Conservation (phyloP, 148 eudicot genomes). For the Rhododendron kiyosumense region DNA sequence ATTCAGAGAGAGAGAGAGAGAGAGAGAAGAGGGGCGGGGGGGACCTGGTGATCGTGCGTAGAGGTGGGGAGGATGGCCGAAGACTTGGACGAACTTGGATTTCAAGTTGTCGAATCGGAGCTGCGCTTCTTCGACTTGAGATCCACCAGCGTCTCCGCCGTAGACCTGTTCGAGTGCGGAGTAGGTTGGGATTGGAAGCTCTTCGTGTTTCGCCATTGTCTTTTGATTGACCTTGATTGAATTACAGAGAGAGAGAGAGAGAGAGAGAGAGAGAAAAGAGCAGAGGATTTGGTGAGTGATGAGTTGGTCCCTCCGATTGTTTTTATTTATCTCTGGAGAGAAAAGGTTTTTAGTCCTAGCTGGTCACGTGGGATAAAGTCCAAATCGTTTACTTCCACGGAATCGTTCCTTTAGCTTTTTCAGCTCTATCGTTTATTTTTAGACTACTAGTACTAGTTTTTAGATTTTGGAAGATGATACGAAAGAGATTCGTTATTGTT, state of each 20-base stretch:
- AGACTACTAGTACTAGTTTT: too few species aligned
- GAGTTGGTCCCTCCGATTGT: not conserved
- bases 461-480: too few species aligned
- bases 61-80: slow-evolving; percentile 56
- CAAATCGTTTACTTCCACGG: not conserved
- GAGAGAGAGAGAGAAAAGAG: not conserved
- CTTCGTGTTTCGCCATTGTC: slow-evolving; percentile 83
- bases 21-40: too few species aligned
- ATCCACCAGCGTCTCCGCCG: slow-evolving; percentile 33
- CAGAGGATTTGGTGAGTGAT: not conserved
- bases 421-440: too few species aligned
- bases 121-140: slow-evolving; percentile 73
- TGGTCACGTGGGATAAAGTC: not conserved
- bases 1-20: not conserved
- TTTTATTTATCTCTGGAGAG: too few species aligned
- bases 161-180: slow-evolving; percentile 49
- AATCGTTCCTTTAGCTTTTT: not conserved
- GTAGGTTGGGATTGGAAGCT: slow-evolving; percentile 66
- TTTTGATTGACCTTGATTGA: not conserved
- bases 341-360: not conserved
- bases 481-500: too few species aligned
- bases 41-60: slow-evolving; percentile 90
- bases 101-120: slow-evolving; percentile 58
- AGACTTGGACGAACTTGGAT: slow-evolving; percentile 56
- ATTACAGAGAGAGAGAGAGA: not conserved